Conservation (phyloP, 2,329 filamentous ascomycete genomes). For the Pseudopyrenochaeta lycopersici region DNA sequence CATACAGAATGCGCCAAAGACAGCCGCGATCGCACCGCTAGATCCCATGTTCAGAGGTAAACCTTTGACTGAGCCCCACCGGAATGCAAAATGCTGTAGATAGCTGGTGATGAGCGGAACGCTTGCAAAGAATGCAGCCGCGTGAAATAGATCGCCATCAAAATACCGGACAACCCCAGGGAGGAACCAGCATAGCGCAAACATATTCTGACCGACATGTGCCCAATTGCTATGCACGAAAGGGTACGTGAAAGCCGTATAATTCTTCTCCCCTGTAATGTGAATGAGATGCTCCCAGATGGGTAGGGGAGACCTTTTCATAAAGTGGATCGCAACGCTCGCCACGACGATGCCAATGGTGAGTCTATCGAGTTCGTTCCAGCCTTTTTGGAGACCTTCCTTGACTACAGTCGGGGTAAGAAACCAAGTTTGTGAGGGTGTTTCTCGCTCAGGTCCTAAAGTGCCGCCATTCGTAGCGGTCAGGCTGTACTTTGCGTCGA, state of each 20-base stretch:
- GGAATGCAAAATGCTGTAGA: constrained; percentile 12
- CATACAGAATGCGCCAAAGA: constrained; percentile 15
- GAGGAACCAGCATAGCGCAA: constrained; percentile 14
- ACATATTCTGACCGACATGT: constrained; percentile 9
- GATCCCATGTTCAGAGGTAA: constrained; percentile 13
- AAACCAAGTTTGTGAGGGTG: constrained; percentile 18
- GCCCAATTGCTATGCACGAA: constrained; percentile 12
- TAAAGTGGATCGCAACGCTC: constrained; percentile 10
- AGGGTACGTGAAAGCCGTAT: constrained; percentile 20
- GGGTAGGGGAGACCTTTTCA: constrained; percentile 10
- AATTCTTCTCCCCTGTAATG: constrained; percentile 17
- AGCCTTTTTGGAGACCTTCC: constrained; percentile 17
- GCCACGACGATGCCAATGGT: constrained; percentile 18
- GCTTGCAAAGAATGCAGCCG: constrained; percentile 11
- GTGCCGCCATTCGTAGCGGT: constrained; percentile 1
- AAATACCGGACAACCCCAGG: constrained; percentile 21
- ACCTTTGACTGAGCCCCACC: neutral
- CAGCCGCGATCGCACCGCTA: constrained; percentile 7
- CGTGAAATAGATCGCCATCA: constrained; percentile 19
- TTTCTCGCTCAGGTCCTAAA: constrained; percentile 4
- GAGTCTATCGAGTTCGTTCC: constrained; percentile 21
- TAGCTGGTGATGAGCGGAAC: constrained; percentile 19
- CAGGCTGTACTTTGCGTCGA: constrained; percentile 10
- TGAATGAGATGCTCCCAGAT: constrained; percentile 18
- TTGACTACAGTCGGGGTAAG: constrained; percentile 14